These are phyloP conservation scores for Sclerotinia sclerotiorum DNA, from an alignment of 2,329 filamentous ascomycete genomes.

Conservation along the genomic window DNA sequence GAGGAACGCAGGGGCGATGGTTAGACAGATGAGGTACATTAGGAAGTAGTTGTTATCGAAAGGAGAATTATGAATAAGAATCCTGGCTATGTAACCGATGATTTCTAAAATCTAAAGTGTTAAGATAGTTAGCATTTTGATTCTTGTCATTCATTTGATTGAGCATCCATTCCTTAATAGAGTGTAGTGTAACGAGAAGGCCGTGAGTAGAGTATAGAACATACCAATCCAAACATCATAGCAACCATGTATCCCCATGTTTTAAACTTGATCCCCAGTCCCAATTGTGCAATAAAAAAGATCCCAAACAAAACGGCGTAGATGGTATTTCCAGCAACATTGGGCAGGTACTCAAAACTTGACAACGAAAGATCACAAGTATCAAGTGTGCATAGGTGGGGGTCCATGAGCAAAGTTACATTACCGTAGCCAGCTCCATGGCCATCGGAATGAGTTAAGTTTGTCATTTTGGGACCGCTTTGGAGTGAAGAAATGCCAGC, in stretches of 20 bases:
- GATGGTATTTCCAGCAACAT: slow-evolving; percentile 55
- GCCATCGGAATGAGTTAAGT: slow-evolving; percentile 28
- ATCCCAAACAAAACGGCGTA: slow-evolving; percentile 52
- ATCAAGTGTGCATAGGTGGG: slow-evolving; percentile 35
- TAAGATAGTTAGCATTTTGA: background rate
- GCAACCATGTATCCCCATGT: slow-evolving; percentile 57
- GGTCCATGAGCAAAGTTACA: slow-evolving; percentile 30
- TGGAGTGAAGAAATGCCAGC: background rate
- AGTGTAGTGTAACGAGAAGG: too few species aligned
- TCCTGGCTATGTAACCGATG: slow-evolving; percentile 54
- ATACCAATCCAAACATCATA: slow-evolving; percentile 50
- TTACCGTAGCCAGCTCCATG: slow-evolving; percentile 32
- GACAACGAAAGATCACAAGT: slow-evolving; percentile 53
- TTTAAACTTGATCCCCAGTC: slow-evolving; percentile 51
- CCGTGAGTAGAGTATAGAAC: background rate
- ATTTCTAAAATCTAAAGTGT: slow-evolving; percentile 19
- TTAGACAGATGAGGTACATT: slow-evolving; percentile 57
- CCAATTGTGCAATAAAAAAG: slow-evolving; percentile 45
- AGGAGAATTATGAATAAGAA: slow-evolving; percentile 53
- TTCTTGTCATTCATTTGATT: background rate
- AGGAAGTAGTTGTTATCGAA: slow-evolving; percentile 56
- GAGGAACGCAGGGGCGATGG: slow-evolving; percentile 48
- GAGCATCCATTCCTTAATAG: too few species aligned
- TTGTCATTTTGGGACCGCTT: slow-evolving; percentile 19
- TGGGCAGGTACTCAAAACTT: slow-evolving; percentile 58